Percentiles rank a stretch among this genome's conserved stretches.
These are phyloP conservation scores for Phytophthora aleatoria DNA, from an alignment of 352 stramenopile species.

Conservation along the genomic window DNA sequence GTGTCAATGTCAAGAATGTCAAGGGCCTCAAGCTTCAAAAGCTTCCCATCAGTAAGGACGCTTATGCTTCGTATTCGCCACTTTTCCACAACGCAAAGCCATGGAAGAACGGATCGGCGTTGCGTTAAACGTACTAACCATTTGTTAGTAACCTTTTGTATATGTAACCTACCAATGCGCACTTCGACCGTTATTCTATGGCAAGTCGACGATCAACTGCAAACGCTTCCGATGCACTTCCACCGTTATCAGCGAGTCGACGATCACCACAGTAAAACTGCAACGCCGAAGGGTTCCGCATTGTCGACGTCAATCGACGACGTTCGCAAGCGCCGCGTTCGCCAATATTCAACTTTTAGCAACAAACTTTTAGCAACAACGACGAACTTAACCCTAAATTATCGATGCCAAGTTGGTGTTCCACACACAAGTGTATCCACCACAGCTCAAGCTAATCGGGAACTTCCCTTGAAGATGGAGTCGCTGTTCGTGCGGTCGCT, in stretches of 20 bases:
- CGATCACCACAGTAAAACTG: not conserved
- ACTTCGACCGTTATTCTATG: conserved; percentile 16
- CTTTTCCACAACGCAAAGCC: not conserved
- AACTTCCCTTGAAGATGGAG: conserved; percentile 40
- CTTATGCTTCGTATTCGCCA: not conserved
- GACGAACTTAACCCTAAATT: not conserved
- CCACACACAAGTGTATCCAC: not conserved
- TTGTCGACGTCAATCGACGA: conserved; percentile 9
- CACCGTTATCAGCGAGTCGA: not conserved
- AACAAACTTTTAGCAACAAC: not conserved
- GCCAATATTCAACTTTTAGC: conserved; percentile 3
- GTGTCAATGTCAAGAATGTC: conserved; percentile 10
- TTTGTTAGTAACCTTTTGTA: not conserved
- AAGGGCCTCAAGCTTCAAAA: conserved; percentile 3
- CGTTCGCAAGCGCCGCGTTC: conserved; percentile 5
- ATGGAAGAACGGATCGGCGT: not conserved
- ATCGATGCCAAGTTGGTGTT: conserved; percentile 4
- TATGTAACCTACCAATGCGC: not conserved
- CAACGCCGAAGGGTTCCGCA: conserved; percentile 8
- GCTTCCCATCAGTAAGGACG: conserved; percentile 5
- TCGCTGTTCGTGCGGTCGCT: conserved; percentile 75
- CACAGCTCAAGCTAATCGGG: not conserved
- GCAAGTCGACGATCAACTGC: conserved; percentile 1
- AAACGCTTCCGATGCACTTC: not conserved
- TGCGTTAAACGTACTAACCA: not conserved